Conservation (phyloP, 106 monocot species). For the Platanthera guangdongensis region DNA sequence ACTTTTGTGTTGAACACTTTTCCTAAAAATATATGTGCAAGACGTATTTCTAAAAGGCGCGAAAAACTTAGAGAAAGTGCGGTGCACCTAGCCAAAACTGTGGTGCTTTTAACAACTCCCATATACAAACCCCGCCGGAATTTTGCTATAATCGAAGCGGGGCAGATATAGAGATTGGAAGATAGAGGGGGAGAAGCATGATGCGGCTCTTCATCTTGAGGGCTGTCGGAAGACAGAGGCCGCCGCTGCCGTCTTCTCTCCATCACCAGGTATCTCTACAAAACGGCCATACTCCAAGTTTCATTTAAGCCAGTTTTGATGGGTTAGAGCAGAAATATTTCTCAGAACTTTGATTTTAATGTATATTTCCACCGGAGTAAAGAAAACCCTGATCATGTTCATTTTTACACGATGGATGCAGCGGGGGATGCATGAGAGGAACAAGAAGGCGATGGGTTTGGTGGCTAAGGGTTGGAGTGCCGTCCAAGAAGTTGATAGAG, state of each 20-base stretch:
- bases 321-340: neutral
- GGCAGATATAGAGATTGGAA: neutral
- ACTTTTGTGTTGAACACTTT: no score
- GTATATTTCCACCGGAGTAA: neutral
- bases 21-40: no score
- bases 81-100: no score
- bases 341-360: neutral
- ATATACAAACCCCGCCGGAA: no score
- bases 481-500: slow-evolving; percentile 83
- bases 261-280: slow-evolving; percentile 9
- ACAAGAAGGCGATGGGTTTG: slow-evolving; percentile 93
- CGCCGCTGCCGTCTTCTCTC: neutral
- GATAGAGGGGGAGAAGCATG: slow-evolving; percentile 8
- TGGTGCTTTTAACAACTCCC: no score
- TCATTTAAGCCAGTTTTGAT: neutral
- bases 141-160: no score
- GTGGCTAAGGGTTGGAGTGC: slow-evolving; percentile 95
- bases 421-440: slow-evolving; percentile 80
- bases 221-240: slow-evolving; percentile 5
- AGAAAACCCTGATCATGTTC: neutral
- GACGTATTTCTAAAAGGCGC: no score
- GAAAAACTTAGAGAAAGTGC: no score
- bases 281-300: neutral
- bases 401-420: slow-evolving; percentile 9
- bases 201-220: slow-evolving; percentile 17